Conservation (phyloP, 345 rosid species). For the Gossypium herbaceum region DNA sequence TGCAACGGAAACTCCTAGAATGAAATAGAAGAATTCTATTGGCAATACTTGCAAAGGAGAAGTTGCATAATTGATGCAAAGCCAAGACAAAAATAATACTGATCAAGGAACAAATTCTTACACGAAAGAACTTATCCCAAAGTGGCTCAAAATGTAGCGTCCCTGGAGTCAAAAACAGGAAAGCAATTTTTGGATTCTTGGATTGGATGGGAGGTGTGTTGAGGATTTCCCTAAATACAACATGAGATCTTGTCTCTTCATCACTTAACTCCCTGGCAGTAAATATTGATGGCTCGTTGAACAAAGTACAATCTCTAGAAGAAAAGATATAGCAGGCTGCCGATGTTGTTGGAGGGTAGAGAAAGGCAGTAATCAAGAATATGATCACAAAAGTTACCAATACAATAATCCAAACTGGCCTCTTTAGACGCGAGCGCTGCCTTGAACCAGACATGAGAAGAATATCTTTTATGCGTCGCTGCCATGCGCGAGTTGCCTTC, state of each 20-base stretch:
- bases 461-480: slow-evolving; percentile 22
- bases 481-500: slow-evolving; percentile 29
- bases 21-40: not conserved
- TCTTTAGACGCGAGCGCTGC: slow-evolving; percentile 44
- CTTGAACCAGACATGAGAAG: slow-evolving; percentile 44
- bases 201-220: slow-evolving; percentile 27
- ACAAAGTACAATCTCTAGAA: slow-evolving; percentile 37
- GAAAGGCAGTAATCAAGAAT: slow-evolving; percentile 36
- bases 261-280: slow-evolving; percentile 48
- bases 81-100: not conserved
- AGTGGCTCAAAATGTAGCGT: slow-evolving; percentile 69
- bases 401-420: slow-evolving; percentile 51
- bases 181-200: slow-evolving; percentile 26
- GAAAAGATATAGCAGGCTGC: slow-evolving; percentile 47
- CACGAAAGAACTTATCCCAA: slow-evolving; percentile 88
- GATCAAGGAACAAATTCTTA: slow-evolving; percentile 20
- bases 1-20: not conserved
- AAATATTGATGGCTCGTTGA: slow-evolving; percentile 23
- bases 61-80: not conserved
- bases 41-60: not conserved
- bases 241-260: slow-evolving; percentile 46
- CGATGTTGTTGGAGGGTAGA: slow-evolving; percentile 37
- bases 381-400: slow-evolving; percentile 38
- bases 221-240: slow-evolving; percentile 51
- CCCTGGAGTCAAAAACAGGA: slow-evolving; percentile 55